Base-by-base conservation (phyloP, 805 yeast genomes). In the Monosporozyma siamensis region DNA sequence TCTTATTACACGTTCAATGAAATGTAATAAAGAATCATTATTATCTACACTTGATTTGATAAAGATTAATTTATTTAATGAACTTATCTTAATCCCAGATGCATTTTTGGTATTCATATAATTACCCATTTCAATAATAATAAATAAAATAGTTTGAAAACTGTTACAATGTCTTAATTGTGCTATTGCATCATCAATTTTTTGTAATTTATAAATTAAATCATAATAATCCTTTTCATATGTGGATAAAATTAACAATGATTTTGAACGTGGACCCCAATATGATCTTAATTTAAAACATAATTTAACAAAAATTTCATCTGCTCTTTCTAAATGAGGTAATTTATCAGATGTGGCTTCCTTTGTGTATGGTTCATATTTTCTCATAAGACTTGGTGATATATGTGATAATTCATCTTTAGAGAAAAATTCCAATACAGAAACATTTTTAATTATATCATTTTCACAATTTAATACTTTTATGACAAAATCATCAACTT, bases 101-200 rank as follows among this genome's bases (percentile, higher is more conserved):
- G 85, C 88, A 48, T 74, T 72, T 52, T 79, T 82, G 52, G 80
- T 87, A 56, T 83, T 83, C 92, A 83, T 83, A 51, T 75, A 82
- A 52, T 83, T 83, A 47, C 92, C 94, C 44, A 83, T 75, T 11
- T 79, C 78, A 49, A 80, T 74, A 46, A 83, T 80, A 34, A 83
- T 74, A 47, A 74, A 78, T 46, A 83, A 71, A 3, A 82, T 73
- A 41, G 70, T 69, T 48, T 75, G 70, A 53, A 83, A 69, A 30
- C 75, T 70, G 14, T 66, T 52, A 0, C 87, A 80, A 11, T 67
- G 63, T 41, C 66, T 68, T 20, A 83, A 65, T 23, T 72, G 67
- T 24, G 69, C 74, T 18, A 79, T 70, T 0, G 83, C 81, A 38
- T 69, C 73, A 52, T 82, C 88, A 32, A 82, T 64, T 10, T 70